Evolutionary conservation across 176 grass and related monocot genomes (phyloP).

Genomic region (Cenchrus fungigraminus): DNA sequence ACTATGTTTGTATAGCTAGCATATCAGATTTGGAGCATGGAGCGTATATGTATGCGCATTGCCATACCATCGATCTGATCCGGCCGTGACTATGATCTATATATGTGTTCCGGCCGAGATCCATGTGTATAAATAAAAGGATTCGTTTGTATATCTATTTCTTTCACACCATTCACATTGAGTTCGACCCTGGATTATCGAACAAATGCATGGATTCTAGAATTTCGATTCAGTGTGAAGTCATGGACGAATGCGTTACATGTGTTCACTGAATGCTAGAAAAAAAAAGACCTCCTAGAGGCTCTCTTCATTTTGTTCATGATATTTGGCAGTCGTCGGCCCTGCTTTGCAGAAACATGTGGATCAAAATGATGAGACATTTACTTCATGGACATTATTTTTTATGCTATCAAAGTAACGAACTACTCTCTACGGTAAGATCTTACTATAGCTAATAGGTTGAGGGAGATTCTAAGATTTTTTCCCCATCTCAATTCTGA

Average conservation of each 20-base stretch:
- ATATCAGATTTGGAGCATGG: not conserved
- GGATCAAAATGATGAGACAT: not conserved
- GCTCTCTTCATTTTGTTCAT: not conserved
- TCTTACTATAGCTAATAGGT: not conserved
- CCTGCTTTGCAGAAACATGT: too few species aligned
- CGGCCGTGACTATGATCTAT: not conserved
- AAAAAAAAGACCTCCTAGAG: not conserved
- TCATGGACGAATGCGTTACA: not conserved
- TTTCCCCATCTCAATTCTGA: not conserved
- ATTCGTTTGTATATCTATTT: not conserved
- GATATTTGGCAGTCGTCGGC: too few species aligned
- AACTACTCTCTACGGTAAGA: not conserved
- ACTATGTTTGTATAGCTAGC: not conserved
- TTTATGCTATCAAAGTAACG: not conserved
- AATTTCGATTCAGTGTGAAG: not conserved
- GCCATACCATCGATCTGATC: conserved; percentile 7
- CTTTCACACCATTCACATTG: not conserved
- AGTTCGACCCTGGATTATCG: not conserved
- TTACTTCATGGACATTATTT: not conserved
- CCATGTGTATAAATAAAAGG: conserved; percentile 31
- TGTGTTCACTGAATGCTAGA: too few species aligned
- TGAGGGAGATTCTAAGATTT: too few species aligned
- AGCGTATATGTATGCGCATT: not conserved
- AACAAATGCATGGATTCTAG: not conserved
- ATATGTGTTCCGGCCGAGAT: not conserved